These are phyloP conservation scores for Lachnellula subtilissima DNA, from an alignment of 2,329 filamentous ascomycete species.

Conservation along the genomic window DNA sequence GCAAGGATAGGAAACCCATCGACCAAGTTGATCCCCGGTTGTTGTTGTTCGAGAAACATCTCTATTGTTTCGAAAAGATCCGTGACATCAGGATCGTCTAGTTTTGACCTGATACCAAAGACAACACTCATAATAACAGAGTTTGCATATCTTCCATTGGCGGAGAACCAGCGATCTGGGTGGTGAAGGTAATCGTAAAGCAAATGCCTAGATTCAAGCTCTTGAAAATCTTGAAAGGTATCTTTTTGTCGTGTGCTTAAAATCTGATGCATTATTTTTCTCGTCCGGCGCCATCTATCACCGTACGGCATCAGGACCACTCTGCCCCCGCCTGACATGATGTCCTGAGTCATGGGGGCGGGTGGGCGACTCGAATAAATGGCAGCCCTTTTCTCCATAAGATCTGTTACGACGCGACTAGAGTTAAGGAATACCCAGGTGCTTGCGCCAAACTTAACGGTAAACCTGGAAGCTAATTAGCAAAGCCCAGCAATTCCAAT, in stretches of 20 bases:
- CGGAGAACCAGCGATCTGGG: constrained; percentile 23
- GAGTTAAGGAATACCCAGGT: constrained; percentile 42
- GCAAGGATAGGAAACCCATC: constrained; percentile 32
- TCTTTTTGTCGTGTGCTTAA: constrained; percentile 20
- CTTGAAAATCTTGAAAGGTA: constrained; percentile 25
- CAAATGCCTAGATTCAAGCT: constrained; percentile 26
- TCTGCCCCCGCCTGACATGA: constrained; percentile 26
- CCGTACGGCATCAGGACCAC: constrained; percentile 30
- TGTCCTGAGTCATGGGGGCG: constrained; percentile 19
- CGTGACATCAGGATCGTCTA: constrained; percentile 17
- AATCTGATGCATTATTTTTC: constrained; percentile 30
- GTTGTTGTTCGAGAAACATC: constrained; percentile 24
- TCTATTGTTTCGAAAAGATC: constrained; percentile 22
- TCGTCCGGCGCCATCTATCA: constrained; percentile 24
- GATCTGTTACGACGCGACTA: constrained; percentile 34
- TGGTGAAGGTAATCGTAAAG: constrained; percentile 24
- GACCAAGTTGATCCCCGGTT: constrained; percentile 31
- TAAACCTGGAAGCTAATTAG: constrained; percentile 15
- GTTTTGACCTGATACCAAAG: constrained; percentile 23
- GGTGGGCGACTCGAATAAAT: constrained; percentile 21
- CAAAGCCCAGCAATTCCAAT: neutral
- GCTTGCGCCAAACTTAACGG: constrained; percentile 27
- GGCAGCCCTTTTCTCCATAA: constrained; percentile 20
- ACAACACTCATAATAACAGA: constrained; percentile 31
- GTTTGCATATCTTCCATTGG: constrained; percentile 27